phyloP scores from a whole-genome alignment of 352 stramenopile species.

The Globisporangium okanoganense region DNA sequence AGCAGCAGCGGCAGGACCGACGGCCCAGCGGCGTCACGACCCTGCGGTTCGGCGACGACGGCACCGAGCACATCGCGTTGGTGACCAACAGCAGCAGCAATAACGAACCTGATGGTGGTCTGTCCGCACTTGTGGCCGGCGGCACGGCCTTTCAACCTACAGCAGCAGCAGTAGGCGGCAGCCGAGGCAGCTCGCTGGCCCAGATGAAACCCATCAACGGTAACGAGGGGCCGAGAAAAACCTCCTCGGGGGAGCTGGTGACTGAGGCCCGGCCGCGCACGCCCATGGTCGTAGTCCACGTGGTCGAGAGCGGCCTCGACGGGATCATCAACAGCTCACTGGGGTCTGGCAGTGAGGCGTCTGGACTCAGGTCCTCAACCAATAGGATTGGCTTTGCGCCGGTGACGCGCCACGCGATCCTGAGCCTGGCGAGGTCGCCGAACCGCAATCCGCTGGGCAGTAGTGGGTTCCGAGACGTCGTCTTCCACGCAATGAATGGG shows the following conservation, averaged over 20 bases:
- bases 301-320: constrained; percentile 15
- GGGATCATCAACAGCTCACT: constrained; percentile 10
- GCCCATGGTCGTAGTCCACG: constrained; percentile 4
- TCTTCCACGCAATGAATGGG: constrained; percentile 12
- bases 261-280: neutral
- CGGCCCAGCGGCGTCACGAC: constrained; percentile 28
- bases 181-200: neutral
- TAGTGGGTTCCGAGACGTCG: constrained; percentile 8
- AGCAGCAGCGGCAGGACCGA: constrained; percentile 11
- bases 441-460: neutral
- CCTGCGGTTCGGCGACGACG: constrained; percentile 19
- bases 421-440: constrained; percentile 5
- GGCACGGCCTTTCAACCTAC: constrained; percentile 1
- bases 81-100: neutral
- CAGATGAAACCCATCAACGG: neutral
- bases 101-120: neutral
- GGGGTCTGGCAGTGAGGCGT: neutral
- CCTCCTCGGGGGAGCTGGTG: neutral
- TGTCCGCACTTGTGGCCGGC: neutral
- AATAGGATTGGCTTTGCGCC: neutral
- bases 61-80: neutral
- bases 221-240: neutral
- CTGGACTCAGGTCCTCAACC: neutral
- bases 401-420: constrained; percentile 10
- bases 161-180: neutral